phyloP scores from a whole-genome alignment of 176 grass and related monocot species.

The Cymbopogon citratus region DNA sequence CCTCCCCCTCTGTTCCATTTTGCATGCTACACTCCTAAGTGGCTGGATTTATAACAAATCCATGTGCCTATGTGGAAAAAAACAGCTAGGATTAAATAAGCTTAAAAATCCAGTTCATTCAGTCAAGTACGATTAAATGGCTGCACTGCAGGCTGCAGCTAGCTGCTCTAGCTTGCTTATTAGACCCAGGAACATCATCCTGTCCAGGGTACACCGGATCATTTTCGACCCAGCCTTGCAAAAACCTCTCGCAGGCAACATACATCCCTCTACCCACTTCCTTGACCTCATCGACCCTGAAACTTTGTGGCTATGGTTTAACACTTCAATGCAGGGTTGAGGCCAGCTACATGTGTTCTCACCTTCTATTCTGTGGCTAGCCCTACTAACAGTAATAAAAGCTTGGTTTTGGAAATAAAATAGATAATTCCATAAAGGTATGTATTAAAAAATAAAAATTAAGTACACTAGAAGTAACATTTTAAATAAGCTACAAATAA shows the following conservation, averaged over 20 bases:
- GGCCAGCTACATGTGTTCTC: neutral
- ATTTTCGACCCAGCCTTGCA: neutral
- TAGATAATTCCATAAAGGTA: neutral
- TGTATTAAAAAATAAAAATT: neutral
- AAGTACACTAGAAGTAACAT: slow-evolving; percentile 24
- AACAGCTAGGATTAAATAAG: neutral
- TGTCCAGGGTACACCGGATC: neutral
- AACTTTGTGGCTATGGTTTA: neutral
- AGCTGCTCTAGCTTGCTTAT: neutral
- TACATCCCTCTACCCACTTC: neutral
- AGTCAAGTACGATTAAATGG: neutral
- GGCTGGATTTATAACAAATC: neutral
- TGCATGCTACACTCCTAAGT: neutral
- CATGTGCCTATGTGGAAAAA: neutral
- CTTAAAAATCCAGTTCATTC: neutral
- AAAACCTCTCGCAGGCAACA: neutral
- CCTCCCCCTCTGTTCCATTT: neutral
- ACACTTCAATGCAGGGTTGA: neutral
- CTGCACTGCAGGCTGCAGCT: neutral
- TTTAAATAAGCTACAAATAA: slow-evolving; percentile 25
- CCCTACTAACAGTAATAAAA: slow-evolving; percentile 16
- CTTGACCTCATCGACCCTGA: neutral
- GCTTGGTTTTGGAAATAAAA: slow-evolving; percentile 23
- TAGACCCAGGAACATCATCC: neutral
- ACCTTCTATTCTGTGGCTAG: slow-evolving; percentile 14